phyloP scores from a whole-genome alignment of 2,329 filamentous ascomycete species.

The Epichloe gansuensis region DNA sequence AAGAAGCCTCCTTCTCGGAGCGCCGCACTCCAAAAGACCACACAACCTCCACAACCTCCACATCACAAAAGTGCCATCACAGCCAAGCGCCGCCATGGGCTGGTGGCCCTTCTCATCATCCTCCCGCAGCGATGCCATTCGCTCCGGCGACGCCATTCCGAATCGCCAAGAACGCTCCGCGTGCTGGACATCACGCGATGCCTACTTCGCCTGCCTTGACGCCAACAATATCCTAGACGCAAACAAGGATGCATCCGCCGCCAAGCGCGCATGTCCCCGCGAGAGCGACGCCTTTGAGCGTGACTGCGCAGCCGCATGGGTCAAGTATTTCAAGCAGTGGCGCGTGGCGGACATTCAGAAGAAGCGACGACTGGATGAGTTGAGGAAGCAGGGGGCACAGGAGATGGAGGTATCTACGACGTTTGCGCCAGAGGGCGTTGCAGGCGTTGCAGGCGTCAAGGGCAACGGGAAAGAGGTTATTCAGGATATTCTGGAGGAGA shows the following conservation, averaged over 20 bases:
- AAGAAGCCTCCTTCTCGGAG: no score
- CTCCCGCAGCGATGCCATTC: constrained; percentile 37
- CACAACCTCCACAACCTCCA: background rate
- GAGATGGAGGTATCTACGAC: constrained; percentile 35
- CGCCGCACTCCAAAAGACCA: background rate
- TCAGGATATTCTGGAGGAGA: constrained; percentile 26
- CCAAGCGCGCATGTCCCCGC: constrained; percentile 25
- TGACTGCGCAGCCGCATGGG: constrained; percentile 85
- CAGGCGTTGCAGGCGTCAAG: constrained; percentile 17
- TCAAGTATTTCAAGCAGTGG: constrained; percentile 96
- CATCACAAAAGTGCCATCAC: background rate
- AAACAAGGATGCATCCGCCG: constrained; percentile 27
- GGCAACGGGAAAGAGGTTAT: constrained; percentile 24
- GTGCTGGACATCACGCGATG: constrained; percentile 85
- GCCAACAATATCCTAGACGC: constrained; percentile 66
- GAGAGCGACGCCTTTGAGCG: constrained; percentile 53
- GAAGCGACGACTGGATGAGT: constrained; percentile 61
- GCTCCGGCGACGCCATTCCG: constrained; percentile 53
- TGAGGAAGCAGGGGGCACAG: constrained; percentile 60
- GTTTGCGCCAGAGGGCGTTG: constrained; percentile 24
- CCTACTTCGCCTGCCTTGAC: constrained; percentile 81
- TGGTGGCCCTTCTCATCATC: constrained; percentile 32
- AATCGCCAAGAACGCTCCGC: constrained; percentile 65
- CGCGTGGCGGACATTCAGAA: constrained; percentile 86
- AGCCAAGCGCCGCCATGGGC: constrained; percentile 23